Conservation (phyloP, 176 grass and related monocot genomes). For the Oryza nivara region DNA sequence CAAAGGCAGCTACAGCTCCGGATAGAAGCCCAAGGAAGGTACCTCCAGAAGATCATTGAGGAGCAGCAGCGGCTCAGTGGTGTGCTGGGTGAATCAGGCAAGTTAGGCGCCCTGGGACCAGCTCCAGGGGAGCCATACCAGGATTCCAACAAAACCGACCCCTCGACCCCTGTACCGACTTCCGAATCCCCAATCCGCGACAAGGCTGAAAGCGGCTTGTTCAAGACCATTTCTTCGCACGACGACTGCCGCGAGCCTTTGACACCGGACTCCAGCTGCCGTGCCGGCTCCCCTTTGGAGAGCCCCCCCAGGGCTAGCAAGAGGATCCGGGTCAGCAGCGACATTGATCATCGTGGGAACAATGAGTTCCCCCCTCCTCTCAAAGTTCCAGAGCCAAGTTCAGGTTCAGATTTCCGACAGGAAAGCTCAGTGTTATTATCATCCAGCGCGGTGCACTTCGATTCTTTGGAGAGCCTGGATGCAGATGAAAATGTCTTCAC, state of each 20-base stretch:
- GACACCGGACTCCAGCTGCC: slow-evolving; percentile 39
- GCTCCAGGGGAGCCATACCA: neutral
- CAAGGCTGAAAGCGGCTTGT: slow-evolving; percentile 2
- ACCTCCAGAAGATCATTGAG: slow-evolving; percentile 54
- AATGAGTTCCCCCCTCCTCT: slow-evolving; percentile 1
- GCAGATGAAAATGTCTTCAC: neutral
- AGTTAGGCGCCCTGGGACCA: neutral
- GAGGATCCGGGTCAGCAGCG: slow-evolving; percentile 1
- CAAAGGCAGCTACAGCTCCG: slow-evolving; percentile 54
- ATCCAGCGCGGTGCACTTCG: neutral
- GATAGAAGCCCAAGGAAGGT: slow-evolving; percentile 60
- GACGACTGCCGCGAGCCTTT: slow-evolving; percentile 34
- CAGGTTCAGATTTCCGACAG: slow-evolving; percentile 26
- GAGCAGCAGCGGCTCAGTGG: slow-evolving; percentile 42
- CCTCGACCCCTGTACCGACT: slow-evolving; percentile 37
- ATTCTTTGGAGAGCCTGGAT: neutral
- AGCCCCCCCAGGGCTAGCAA: slow-evolving; percentile 41
- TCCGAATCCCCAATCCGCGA: slow-evolving; percentile 33
- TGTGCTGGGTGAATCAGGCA: slow-evolving; percentile 43
- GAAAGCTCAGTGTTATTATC: slow-evolving; percentile 13
- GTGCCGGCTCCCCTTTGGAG: slow-evolving; percentile 15
- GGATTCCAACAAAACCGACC: slow-evolving; percentile 39
- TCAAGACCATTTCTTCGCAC: slow-evolving; percentile 33
- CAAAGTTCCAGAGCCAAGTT: slow-evolving; percentile 28
- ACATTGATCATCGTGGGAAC: neutral